phyloP scores from a whole-genome alignment of 768 basidiomycete genomes.

The Cantharellus anzutake region DNA sequence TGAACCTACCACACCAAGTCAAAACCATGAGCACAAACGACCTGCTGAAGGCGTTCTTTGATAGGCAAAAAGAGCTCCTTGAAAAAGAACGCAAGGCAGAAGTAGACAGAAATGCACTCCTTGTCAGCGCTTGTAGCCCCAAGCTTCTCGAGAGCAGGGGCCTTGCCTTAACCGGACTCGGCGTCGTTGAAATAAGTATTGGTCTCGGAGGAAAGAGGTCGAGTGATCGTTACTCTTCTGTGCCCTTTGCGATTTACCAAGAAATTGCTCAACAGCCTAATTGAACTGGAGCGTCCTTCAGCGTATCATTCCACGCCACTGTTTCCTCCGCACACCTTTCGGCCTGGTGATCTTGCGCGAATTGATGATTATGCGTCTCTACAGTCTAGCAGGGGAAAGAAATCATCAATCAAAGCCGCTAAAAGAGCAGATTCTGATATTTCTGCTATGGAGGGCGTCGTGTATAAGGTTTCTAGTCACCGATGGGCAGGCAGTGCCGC shows the following conservation, averaged over 20 bases:
- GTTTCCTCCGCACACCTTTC: constrained; percentile 77
- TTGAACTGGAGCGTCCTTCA: constrained; percentile 68
- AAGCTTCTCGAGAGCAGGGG: constrained; percentile 80
- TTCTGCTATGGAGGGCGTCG: constrained; percentile 43
- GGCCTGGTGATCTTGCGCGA: constrained; percentile 80
- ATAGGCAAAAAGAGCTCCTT: constrained; percentile 47
- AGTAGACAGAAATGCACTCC: constrained; percentile 54
- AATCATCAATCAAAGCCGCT: neutral
- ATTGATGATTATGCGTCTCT: constrained; percentile 50
- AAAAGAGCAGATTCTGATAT: neutral
- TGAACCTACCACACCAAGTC: neutral
- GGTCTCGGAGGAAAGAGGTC: constrained; percentile 91
- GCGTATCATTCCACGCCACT: constrained; percentile 52
- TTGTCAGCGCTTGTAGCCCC: constrained; percentile 66
- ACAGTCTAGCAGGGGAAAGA: constrained; percentile 5
- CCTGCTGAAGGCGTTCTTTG: constrained; percentile 36
- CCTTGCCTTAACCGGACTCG: constrained; percentile 55
- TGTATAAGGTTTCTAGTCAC: constrained; percentile 44
- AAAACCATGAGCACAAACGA: neutral
- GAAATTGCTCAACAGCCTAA: constrained; percentile 30
- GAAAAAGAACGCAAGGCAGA: constrained; percentile 65
- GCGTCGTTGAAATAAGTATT: constrained; percentile 49
- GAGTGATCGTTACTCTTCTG: neutral
- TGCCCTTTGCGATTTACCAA: neutral
- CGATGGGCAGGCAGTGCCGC: neutral